phyloP scores from a whole-genome alignment of 805 yeast species.

The Candida nemodendra region DNA sequence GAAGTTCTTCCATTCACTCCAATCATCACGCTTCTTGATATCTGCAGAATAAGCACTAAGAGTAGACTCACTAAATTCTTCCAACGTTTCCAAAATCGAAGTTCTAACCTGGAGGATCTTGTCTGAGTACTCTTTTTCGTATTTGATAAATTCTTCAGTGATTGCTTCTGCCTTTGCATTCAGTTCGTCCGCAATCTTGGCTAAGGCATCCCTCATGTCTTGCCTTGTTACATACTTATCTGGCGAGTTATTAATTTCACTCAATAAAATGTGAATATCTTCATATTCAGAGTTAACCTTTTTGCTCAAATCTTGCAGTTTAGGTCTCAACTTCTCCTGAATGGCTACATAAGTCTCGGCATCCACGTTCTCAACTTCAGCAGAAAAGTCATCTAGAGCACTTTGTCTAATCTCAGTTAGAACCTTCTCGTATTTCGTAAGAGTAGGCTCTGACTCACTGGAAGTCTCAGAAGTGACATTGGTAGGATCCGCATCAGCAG shows the following conservation, averaged over 20 bases:
- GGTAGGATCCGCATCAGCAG: constrained; percentile 7
- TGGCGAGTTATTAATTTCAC: constrained; percentile 25
- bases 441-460: constrained; percentile 19
- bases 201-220: constrained; percentile 44
- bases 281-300: constrained; percentile 26
- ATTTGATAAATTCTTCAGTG: constrained; percentile 29
- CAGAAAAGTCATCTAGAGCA: constrained; percentile 38
- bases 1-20: constrained; percentile 62
- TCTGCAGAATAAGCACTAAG: constrained; percentile 63
- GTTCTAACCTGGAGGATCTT: constrained; percentile 34
- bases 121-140: constrained; percentile 34
- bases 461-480: constrained; percentile 13
- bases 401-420: constrained; percentile 38
- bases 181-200: constrained; percentile 31
- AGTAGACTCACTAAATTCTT: constrained; percentile 70
- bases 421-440: constrained; percentile 29
- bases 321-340: constrained; percentile 32
- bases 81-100: constrained; percentile 60
- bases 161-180: constrained; percentile 33
- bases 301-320: constrained; percentile 35
- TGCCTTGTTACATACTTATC: constrained; percentile 42
- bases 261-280: constrained; percentile 26
- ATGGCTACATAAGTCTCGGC: constrained; percentile 25
- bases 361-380: constrained; percentile 34
- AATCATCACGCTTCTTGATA: constrained; percentile 46